These are phyloP conservation scores for Neopestalotiopsis rosae DNA, from an alignment of 2,329 filamentous ascomycete genomes.

Conservation along the genomic window DNA sequence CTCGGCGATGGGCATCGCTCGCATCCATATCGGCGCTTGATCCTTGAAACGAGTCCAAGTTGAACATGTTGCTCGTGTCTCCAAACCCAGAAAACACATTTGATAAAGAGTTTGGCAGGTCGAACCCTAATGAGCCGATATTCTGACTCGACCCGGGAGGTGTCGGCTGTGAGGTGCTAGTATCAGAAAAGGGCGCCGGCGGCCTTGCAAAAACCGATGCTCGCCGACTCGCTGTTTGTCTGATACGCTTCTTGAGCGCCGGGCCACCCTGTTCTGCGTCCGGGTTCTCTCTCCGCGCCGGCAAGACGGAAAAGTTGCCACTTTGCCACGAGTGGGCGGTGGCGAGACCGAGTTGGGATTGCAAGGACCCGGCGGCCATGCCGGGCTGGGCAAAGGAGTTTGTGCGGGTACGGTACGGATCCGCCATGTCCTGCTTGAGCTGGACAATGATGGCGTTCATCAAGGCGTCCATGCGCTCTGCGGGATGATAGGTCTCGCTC, in stretches of 20 bases:
- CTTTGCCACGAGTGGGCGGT: constrained; percentile 1
- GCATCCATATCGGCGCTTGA: constrained; percentile 35
- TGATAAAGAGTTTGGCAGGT: constrained; percentile 26
- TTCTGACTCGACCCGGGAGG: constrained; percentile 23
- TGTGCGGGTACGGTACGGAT: constrained; percentile 11
- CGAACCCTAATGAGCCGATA: constrained; percentile 19
- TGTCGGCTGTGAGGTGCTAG: constrained; percentile 26
- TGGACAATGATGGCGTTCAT: constrained; percentile 58
- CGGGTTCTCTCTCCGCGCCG: constrained; percentile 37
- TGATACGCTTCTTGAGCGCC: constrained; percentile 34
- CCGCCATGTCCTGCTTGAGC: constrained; percentile 41
- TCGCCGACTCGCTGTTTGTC: constrained; percentile 32
- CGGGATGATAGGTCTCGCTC: constrained; percentile 57
- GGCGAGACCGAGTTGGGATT: neutral
- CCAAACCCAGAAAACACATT: constrained; percentile 32
- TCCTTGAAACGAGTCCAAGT: constrained; percentile 35
- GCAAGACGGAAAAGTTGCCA: constrained; percentile 31
- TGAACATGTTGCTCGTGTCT: constrained; percentile 24
- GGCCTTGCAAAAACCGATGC: constrained; percentile 38
- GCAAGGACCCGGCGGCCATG: neutral
- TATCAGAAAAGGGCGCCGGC: constrained; percentile 33
- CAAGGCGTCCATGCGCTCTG: constrained; percentile 57
- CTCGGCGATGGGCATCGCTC: constrained; percentile 10
- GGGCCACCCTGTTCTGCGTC: constrained; percentile 30
- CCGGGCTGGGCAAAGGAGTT: constrained; percentile 20